Conservation (phyloP, 345 rosid genomes). For the Nephelium lappaceum region DNA sequence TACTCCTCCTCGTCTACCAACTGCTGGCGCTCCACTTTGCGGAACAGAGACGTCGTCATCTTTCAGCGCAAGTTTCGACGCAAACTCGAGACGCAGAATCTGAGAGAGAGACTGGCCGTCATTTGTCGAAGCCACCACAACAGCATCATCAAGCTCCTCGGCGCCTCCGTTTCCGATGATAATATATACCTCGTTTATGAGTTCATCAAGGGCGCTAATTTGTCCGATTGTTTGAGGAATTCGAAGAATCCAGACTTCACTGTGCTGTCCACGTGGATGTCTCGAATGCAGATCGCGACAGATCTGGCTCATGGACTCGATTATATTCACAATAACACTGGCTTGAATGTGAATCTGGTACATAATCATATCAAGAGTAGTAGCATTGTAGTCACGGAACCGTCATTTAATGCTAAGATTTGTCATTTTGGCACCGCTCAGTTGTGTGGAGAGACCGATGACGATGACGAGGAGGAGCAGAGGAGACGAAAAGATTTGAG, state of each 20-base stretch:
- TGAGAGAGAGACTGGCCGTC: conserved; percentile 52
- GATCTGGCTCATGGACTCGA: conserved; percentile 87
- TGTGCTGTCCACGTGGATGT: conserved; percentile 69
- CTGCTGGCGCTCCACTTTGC: conserved; percentile 75
- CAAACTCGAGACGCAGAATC: conserved; percentile 38
- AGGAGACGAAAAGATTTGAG: not conserved
- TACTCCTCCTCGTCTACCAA: conserved; percentile 57
- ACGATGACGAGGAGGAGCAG: conserved; percentile 26
- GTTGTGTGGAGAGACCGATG: conserved; percentile 64
- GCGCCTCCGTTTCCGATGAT: conserved; percentile 71
- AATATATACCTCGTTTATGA: conserved; percentile 77
- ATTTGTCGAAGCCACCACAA: conserved; percentile 76
- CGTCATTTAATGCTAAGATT: conserved; percentile 62
- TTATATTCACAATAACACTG: conserved; percentile 80
- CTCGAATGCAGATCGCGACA: conserved; percentile 81
- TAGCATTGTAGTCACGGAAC: conserved; percentile 68
- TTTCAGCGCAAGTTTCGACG: conserved; percentile 78
- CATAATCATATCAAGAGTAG: conserved; percentile 81
- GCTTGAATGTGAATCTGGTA: conserved; percentile 59
- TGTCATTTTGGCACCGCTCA: conserved; percentile 89
- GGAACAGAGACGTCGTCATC: conserved; percentile 62
- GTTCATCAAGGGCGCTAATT: conserved; percentile 59
- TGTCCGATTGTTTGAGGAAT: conserved; percentile 71
- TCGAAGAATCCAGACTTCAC: conserved; percentile 66
- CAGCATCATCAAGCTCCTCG: conserved; percentile 67